Base-by-base conservation (phyloP, 192 early-diverging fungal species). In the Linnemannia exigua region DNA sequence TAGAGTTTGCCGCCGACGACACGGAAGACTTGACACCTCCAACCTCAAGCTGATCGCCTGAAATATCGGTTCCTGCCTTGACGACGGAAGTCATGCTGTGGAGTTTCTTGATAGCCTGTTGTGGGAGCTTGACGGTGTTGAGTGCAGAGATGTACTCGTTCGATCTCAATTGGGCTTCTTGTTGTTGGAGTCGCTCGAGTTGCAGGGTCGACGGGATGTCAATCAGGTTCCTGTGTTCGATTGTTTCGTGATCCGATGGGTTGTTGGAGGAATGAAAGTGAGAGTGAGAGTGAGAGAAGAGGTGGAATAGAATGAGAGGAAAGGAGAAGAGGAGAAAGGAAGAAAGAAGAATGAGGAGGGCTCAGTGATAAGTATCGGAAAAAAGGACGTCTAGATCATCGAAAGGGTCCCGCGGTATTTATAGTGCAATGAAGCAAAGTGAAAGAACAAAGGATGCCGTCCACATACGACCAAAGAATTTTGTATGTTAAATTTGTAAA, bases 181-280 rank as follows among this genome's bases (percentile, higher is more conserved):
- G 83, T 58, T 86, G 83, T 69, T 86, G 74, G 28, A 86, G 76
- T 15, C 83, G 77, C 44, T 86, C 83, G 31, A 86, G 74, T 51
- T 86, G 83, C 25, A 86, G 38, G 33, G 83, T 86, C 46, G 83
- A 86, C 12, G 83, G 83, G 74, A 86, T 86, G 41, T 86, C 83
- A 48, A 86, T 86, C 68, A 86, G 74, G 48, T 79, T 86, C 66
- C 83, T 86, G 66, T 48, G 51, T n/a, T n/a, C n/a, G n/a, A 15
- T 19, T 35, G 25, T 67, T 44, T 70, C 35, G 31, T 14, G 36
- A n/a, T n/a, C n/a, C n/a, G n/a, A n/a, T n/a, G n/a, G n/a, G n/a
- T n/a, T n/a, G n/a, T n/a, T n/a, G n/a, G n/a, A n/a, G n/a, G n/a
- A n/a, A n/a, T n/a, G n/a, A 44, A 17, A 25, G 31, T 25, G 67